Evolutionary conservation across 2,329 filamentous ascomycete genomes (phyloP).

Genomic region (Endothia cerciana): DNA sequence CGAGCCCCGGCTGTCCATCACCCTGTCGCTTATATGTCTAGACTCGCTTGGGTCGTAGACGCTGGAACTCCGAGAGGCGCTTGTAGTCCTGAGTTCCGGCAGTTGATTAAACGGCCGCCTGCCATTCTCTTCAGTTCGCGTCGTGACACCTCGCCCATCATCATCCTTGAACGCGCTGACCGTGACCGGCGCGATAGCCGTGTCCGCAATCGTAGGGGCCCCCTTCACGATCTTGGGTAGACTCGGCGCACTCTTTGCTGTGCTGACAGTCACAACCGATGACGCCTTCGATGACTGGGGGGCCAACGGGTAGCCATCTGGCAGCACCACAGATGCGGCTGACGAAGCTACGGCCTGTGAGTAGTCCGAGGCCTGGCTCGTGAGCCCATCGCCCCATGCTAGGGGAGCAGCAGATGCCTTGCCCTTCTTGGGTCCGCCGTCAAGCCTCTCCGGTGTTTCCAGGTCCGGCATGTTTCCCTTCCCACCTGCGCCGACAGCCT

Average conservation of each 20-base stretch:
- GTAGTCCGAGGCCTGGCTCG: conserved; percentile 20
- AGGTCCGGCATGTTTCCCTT: conserved; percentile 37
- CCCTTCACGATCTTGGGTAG: conserved; percentile 49
- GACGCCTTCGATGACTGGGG: conserved; percentile 52
- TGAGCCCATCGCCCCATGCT: conserved; percentile 33
- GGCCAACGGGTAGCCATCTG: conserved; percentile 47
- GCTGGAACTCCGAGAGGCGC: conserved; percentile 41
- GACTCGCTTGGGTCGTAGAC: conserved; percentile 43
- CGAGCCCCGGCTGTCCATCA: conserved; percentile 35
- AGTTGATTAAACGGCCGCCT: conserved; percentile 40
- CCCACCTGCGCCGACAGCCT: conserved; percentile 75
- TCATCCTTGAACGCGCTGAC: conserved; percentile 53
- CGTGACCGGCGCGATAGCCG: conserved; percentile 53
- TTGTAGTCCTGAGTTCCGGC: conserved; percentile 35
- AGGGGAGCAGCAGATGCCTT: conserved; percentile 36
- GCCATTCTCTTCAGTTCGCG: conserved; percentile 49
- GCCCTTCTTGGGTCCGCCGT: conserved; percentile 16
- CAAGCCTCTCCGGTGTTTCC: conserved; percentile 45
- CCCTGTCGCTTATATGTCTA: conserved; percentile 38
- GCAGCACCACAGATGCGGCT: conserved; percentile 4
- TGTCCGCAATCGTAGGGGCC: conserved; percentile 46
- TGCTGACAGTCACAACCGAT: conserved; percentile 53
- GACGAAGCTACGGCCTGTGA: conserved; percentile 33
- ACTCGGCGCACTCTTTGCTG: conserved; percentile 44
- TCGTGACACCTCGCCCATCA: conserved; percentile 48